A percentile compares a stretch with the other conserved stretches of the same genome.
phyloP scores from a whole-genome alignment of 495 filamentous ascomycete genomes.

The Lepraria neglecta region DNA sequence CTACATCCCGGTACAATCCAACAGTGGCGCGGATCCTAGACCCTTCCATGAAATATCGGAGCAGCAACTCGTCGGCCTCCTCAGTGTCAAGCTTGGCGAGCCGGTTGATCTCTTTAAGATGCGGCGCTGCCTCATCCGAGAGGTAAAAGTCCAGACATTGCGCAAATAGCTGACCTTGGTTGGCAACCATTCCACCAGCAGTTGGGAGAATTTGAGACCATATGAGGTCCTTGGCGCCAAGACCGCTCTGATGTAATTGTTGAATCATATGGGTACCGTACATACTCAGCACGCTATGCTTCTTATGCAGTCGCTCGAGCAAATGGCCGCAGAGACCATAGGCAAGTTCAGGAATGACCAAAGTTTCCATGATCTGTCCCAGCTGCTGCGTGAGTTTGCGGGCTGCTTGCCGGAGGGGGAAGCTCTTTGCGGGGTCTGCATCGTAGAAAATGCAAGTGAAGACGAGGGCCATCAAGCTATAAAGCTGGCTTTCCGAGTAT shows the following conservation, averaged over 20 bases:
- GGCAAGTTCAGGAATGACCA: conserved; percentile 53
- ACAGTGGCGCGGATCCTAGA: conserved; percentile 52
- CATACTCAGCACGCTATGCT: conserved; percentile 45
- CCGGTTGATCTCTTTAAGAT: conserved; percentile 52
- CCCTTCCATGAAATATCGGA: conserved; percentile 52
- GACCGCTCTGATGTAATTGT: conserved; percentile 52
- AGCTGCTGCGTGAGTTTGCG: conserved; percentile 51
- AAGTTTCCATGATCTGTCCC: conserved; percentile 51
- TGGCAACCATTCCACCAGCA: conserved; percentile 57
- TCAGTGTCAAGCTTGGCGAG: conserved; percentile 43
- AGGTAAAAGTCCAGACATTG: conserved; percentile 74
- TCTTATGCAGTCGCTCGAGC: conserved; percentile 38
- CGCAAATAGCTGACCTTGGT: conserved; percentile 64
- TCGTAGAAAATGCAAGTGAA: conserved; percentile 62
- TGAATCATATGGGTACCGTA: conserved; percentile 70
- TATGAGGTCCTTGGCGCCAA: conserved; percentile 57
- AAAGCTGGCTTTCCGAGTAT: conserved; percentile 54
- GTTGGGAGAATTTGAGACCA: conserved; percentile 63
- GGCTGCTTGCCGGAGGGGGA: conserved; percentile 52
- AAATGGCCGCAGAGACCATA: conserved; percentile 41
- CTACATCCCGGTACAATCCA: conserved; percentile 45
- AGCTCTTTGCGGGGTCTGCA: conserved; percentile 56
- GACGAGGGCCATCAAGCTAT: conserved; percentile 51
- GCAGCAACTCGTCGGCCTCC: conserved; percentile 42
- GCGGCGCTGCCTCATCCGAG: conserved; percentile 43